A percentile compares a stretch with the other conserved stretches of the same genome.
These are phyloP conservation scores for Mortierella sp. DNA, from an alignment of 371 early-diverging fungal species.

Conservation along the genomic window DNA sequence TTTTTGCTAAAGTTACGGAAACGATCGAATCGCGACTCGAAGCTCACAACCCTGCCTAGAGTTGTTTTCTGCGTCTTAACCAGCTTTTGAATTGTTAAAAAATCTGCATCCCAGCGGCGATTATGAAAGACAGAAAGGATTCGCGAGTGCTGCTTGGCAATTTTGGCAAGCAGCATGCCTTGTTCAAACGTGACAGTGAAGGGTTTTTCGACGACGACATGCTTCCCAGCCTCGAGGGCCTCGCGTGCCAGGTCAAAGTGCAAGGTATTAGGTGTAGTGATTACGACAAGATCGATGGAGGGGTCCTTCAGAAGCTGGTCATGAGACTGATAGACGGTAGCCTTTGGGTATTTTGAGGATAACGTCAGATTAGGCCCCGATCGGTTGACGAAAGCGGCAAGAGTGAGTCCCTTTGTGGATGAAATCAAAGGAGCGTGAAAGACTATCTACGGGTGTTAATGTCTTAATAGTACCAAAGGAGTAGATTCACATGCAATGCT, in stretches of 20 bases:
- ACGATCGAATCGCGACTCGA: conserved; percentile 82
- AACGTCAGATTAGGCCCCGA: conserved; percentile 57
- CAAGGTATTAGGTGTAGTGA: conserved; percentile 79
- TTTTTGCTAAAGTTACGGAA: conserved; percentile 78
- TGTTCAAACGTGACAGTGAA: conserved; percentile 75
- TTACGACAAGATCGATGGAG: conserved; percentile 76
- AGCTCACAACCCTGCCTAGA: conserved; percentile 78
- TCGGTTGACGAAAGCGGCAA: conserved; percentile 74
- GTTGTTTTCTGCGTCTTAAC: conserved; percentile 59
- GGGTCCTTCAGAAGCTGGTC: conserved; percentile 67
- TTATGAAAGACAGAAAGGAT: conserved; percentile 84
- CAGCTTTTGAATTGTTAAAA: conserved; percentile 76
- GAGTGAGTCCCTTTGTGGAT: conserved; percentile 65
- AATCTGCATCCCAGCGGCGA: conserved; percentile 88
- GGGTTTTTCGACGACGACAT: conserved; percentile 87
- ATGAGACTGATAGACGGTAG: conserved; percentile 64
- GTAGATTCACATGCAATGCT: too few species aligned
- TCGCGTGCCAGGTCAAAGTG: conserved; percentile 74
- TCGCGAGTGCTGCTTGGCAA: conserved; percentile 68
- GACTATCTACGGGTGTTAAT: conserved; percentile 38
- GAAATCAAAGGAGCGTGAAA: conserved; percentile 79
- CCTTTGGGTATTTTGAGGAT: conserved; percentile 64
- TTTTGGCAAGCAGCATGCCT: conserved; percentile 66
- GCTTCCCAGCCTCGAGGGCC: conserved; percentile 75
- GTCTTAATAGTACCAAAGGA: background rate